Base-by-base conservation (phyloP, 305 asterid genomes). In the Rubia tinctorum region DNA sequence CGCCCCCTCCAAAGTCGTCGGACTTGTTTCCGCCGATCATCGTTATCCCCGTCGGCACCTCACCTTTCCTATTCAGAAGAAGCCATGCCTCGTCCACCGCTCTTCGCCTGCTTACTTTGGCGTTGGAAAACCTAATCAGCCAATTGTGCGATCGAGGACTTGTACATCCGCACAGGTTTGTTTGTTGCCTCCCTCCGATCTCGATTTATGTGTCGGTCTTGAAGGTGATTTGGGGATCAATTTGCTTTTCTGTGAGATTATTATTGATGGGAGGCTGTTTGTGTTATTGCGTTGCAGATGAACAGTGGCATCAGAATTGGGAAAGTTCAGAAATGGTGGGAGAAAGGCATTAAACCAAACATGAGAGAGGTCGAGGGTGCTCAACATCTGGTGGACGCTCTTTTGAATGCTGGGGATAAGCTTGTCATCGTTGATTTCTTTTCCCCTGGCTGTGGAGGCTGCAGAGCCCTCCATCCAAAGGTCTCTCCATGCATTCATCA, bases 401-500 rank as follows among this genome's bases (percentile, higher is more conserved):
- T 84, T 10, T 49, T 71, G 67, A 82, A 23, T 8, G 81, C 84
- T 6, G 86, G 84, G 56, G 82, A 82, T 68, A 82, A 73, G 70
- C 78, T 84, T 17, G 80, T 84, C 6, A 70, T 84, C 64, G 84
- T 84, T 64, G 84, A 84, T 77, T 84, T 84, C 84, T 74, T 80
- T 69, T 82, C 86, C 74, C 88, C 88, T 25, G 84, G 83, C 20
- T 84, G 88, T 39, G 84, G 84, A 17, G 88, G 84, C 68, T 84
- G 88, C 83, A 82, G 71, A 76, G 86, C 88, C 64, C 84, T 84
- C 60, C 86, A 84, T 58, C 88, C 88, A 20, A 84, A 84, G 88
- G 88, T 84, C 15, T 1, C 49, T 6, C 0, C 25, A 51, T 37
- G 7, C 49, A 39, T 17, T 8, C 15, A 10, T 0, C 6, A n/a